Base-by-base conservation (phyloP, 352 stramenopile genomes). In the Phytophthora syringae region DNA sequence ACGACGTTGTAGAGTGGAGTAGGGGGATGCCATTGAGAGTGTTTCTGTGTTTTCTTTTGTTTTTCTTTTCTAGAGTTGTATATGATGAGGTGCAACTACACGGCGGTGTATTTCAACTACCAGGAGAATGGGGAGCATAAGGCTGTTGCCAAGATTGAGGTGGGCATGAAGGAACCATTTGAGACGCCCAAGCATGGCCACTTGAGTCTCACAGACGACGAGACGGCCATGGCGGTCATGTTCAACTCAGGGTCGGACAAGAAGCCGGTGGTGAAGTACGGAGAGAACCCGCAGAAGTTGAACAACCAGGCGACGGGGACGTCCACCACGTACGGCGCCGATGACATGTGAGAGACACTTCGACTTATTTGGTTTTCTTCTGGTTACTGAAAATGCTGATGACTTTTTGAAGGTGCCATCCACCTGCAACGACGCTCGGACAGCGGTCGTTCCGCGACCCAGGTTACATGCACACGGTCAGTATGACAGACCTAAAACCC, bases 51-150 rank as follows among this genome's bases (percentile, higher is more conserved):
- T 10, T n/a, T 34, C 18, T 11, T 11, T 15, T 15, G 21, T 24
- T 13, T 24, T 11, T 11, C 9, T 15, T 15, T 24, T 13, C 7
- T 30, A 57, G 67, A 67, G 7, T 55, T 93, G n/a, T 87, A 82
- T 45, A 90, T 90, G 83, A 69, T 93, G 65, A 69, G 85, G 11
- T 93, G 83, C 57, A 80, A 80, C 37, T 93, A 93, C 66, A 82
- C 64, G 7, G 81, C 65, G 12, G 60, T 75, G 40, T 93, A 92
- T 51, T 90, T 80, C 24, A 73, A 77, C 9, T 86, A 79, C 52
- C 55, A 73, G 15, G 40, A 56, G 3, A 49, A 32, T 25, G 51
- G 50, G 16, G 47, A 58, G 22, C 76, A 76, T 49, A 54, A 60
- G 25, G 37, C 61, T 1, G 56, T 85, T 39, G 79, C 61, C 5